phyloP scores from a whole-genome alignment of 345 rosid genomes.

The Euphorbia tirucalli region DNA sequence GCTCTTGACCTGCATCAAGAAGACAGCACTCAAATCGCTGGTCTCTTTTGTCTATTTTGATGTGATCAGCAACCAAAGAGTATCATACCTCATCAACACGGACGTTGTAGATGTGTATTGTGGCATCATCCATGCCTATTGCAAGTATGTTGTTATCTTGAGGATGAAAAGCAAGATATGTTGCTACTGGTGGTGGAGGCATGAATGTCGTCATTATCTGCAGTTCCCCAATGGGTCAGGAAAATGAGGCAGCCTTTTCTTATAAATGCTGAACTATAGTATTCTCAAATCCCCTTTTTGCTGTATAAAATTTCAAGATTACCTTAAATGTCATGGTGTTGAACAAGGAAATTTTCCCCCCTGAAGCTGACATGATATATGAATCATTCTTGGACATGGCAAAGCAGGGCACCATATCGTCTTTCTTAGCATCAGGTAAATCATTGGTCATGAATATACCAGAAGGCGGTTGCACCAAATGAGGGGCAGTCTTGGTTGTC shows the following conservation, averaged over 20 bases:
- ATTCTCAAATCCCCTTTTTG: neutral
- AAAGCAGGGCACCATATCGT: constrained; percentile 32
- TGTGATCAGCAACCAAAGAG: neutral
- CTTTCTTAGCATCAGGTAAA: constrained; percentile 17
- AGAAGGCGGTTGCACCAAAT: constrained; percentile 23
- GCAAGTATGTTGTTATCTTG: constrained; percentile 46
- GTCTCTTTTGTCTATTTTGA: neutral
- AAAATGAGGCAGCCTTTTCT: neutral
- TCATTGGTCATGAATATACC: constrained; percentile 42
- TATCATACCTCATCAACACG: constrained; percentile 38
- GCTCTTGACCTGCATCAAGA: constrained; percentile 51
- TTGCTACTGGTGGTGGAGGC: constrained; percentile 44
- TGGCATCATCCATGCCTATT: constrained; percentile 50
- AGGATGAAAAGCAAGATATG: constrained; percentile 53
- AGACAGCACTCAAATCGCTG: neutral
- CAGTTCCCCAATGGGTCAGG: constrained; percentile 11
- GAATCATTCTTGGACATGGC: constrained; percentile 46
- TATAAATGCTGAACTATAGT: neutral
- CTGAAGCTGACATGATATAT: constrained; percentile 42
- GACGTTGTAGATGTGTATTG: constrained; percentile 37
- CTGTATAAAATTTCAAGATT: neutral
- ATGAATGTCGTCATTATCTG: constrained; percentile 44
- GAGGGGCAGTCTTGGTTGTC: constrained; percentile 38
- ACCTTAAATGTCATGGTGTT: constrained; percentile 44
- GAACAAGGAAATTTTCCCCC: constrained; percentile 43